Evolutionary conservation across 331 rosid species (phyloP).

Genomic region (Quercus phellos): DNA sequence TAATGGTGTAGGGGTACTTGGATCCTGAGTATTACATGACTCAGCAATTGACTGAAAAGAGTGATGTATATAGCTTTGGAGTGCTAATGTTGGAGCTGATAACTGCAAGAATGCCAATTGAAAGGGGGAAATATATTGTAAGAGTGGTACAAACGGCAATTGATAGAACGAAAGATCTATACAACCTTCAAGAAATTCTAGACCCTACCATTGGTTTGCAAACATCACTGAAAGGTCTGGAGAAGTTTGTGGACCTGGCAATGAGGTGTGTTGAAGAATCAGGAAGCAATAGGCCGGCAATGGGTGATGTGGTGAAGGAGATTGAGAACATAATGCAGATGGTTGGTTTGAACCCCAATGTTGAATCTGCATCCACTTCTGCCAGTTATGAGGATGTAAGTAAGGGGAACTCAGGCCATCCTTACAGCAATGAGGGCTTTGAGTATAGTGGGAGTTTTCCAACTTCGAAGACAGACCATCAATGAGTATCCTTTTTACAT

Average conservation of each 20-base stretch:
- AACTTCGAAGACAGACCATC: slow-evolving; percentile 7
- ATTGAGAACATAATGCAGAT: slow-evolving; percentile 27
- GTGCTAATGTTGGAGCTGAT: slow-evolving; percentile 39
- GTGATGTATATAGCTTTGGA: slow-evolving; percentile 40
- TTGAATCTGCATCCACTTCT: slow-evolving; percentile 25
- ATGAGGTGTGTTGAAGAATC: slow-evolving; percentile 37
- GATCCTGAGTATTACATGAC: slow-evolving; percentile 42
- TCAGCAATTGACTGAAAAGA: slow-evolving; percentile 30
- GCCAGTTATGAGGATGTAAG: slow-evolving; percentile 3
- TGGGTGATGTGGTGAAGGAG: slow-evolving; percentile 37
- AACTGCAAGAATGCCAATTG: slow-evolving; percentile 34
- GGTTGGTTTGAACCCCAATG: slow-evolving; percentile 30
- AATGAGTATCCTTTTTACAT: neutral
- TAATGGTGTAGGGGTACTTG: slow-evolving; percentile 25
- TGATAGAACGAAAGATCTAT: slow-evolving; percentile 23
- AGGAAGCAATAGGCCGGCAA: slow-evolving; percentile 30
- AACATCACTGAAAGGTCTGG: slow-evolving; percentile 18
- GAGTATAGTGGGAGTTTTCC: slow-evolving; percentile 17
- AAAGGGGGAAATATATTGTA: slow-evolving; percentile 26
- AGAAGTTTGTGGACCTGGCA: slow-evolving; percentile 36
- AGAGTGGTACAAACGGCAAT: slow-evolving; percentile 10
- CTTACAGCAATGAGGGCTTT: slow-evolving; percentile 6
- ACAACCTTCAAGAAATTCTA: slow-evolving; percentile 25
- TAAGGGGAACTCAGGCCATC: neutral
- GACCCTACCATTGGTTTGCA: slow-evolving; percentile 21